Conservation (phyloP, 768 basidiomycete species). For the Pisolithus tinctorius region DNA sequence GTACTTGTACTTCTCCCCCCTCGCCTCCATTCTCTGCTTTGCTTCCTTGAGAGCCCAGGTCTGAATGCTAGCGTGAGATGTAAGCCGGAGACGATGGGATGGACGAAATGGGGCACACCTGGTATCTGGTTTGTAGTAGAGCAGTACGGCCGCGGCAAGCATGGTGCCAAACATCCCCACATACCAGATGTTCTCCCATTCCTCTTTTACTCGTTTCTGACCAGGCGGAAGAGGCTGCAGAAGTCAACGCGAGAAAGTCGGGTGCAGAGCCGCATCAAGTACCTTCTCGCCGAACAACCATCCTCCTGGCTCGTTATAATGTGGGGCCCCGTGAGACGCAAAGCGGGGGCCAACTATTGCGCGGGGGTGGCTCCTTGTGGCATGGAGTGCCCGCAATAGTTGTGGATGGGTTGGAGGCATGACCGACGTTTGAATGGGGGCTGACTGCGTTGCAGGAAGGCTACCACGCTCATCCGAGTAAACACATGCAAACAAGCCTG, state of each 20-base stretch:
- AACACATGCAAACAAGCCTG: not conserved
- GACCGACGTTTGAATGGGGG: not conserved
- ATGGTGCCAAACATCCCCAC: constrained; percentile 88
- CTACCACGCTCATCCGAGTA: too few relatives aligned
- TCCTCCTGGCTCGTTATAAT: constrained; percentile 85
- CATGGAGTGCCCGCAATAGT: not conserved
- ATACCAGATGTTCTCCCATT: constrained; percentile 91
- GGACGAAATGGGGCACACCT: constrained; percentile 45
- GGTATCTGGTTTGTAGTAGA: constrained; percentile 92
- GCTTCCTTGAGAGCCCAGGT: constrained; percentile 91
- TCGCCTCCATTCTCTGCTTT: constrained; percentile 82
- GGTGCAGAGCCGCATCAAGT: not conserved
- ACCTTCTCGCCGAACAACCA: constrained; percentile 90
- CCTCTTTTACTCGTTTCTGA: constrained; percentile 80
- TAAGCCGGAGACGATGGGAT: constrained; percentile 1
- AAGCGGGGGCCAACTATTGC: constrained; percentile 38
- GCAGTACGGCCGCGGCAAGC: constrained; percentile 62
- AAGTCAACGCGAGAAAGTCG: constrained; percentile 1
- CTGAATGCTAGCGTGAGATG: constrained; percentile 56
- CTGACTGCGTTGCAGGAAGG: not conserved
- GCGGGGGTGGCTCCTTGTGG: not conserved
- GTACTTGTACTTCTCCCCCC: constrained; percentile 87
- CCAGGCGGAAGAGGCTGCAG: constrained; percentile 68
- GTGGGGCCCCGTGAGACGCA: constrained; percentile 72
- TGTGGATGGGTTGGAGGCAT: not conserved